Conservation (phyloP, 179 eudicot genomes). For the Silene noctiflora region DNA sequence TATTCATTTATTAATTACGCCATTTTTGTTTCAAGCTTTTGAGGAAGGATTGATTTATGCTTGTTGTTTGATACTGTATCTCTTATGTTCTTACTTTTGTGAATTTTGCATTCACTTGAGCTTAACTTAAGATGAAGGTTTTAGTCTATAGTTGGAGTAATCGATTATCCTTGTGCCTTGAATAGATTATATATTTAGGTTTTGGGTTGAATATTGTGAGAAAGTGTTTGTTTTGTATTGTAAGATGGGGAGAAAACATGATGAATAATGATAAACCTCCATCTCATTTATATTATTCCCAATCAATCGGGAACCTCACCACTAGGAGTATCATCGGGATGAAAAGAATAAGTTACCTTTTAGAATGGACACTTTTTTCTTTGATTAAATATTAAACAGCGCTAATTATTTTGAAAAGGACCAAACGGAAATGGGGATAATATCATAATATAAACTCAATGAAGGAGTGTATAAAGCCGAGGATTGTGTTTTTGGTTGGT, state of each 20-base stretch:
- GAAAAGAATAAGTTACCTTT: background rate
- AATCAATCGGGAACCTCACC: no score
- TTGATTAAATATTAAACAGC: background rate
- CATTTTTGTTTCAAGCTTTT: background rate
- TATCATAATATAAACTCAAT: no score
- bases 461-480: background rate
- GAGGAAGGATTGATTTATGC: background rate
- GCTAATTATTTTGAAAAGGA: no score
- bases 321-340: background rate
- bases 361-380: background rate
- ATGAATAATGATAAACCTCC: background rate
- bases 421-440: background rate
- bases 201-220: no score
- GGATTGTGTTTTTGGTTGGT: background rate
- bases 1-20: constrained; percentile 7
- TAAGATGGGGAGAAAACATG: no score
- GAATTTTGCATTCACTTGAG: background rate
- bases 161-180: background rate
- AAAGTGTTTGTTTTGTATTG: no score
- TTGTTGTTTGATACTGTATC: background rate
- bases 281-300: no score
- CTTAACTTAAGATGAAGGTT: background rate
- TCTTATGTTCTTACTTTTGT: background rate
- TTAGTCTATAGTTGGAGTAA: background rate
- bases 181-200: background rate